A percentile compares a stretch with the other conserved stretches of the same genome.
phyloP scores from a whole-genome alignment of 257 asterid genomes.

The Scutellaria baicalensis region DNA sequence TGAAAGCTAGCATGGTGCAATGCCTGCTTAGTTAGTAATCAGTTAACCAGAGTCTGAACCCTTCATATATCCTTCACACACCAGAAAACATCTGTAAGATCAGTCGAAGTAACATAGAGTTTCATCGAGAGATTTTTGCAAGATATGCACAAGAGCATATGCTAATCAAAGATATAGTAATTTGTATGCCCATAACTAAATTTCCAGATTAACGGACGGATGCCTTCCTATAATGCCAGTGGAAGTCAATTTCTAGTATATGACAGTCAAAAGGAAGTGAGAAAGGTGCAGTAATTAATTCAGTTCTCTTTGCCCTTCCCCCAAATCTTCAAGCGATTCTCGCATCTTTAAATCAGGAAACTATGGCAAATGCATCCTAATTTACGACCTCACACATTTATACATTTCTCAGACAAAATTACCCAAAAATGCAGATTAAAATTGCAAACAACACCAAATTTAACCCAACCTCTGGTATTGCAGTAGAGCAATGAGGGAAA shows the following conservation, averaged over 20 bases:
- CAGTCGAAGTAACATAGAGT: background rate
- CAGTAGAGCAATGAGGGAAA: background rate
- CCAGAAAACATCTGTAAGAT: background rate
- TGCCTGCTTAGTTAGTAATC: background rate
- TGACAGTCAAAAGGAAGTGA: too few species aligned
- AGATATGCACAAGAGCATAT: background rate
- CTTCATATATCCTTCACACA: background rate
- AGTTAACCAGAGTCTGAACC: background rate
- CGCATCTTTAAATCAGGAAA: background rate
- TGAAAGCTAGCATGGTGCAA: constrained; percentile 1
- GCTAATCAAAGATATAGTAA: background rate
- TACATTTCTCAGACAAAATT: background rate
- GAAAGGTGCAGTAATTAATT: background rate
- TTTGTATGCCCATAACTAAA: background rate
- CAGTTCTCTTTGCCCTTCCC: background rate
- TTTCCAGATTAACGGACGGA: background rate
- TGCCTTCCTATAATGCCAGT: background rate
- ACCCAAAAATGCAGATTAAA: background rate
- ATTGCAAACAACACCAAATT: background rate
- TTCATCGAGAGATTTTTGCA: background rate
- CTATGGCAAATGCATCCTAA: background rate
- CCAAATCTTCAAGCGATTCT: background rate
- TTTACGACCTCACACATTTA: background rate
- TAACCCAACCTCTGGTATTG: background rate
- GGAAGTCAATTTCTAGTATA: background rate